Percentiles rank a stretch among this genome's conserved stretches.
Conservation (phyloP, 306 rosid species). For the Datisca glomerata region DNA sequence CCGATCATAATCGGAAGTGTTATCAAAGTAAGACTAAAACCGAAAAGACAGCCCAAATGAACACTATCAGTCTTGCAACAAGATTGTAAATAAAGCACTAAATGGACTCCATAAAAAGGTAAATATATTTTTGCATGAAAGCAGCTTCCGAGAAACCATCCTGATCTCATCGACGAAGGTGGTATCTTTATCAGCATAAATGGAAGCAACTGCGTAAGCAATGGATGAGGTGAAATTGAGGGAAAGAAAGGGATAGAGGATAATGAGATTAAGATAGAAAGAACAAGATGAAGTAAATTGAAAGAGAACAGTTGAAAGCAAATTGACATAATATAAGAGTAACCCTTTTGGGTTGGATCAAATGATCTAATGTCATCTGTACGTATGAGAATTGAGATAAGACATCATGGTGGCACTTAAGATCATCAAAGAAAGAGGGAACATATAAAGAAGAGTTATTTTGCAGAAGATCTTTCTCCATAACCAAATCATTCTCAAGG, state of each 20-base stretch:
- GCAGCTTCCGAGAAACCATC: background rate
- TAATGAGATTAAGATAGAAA: conserved; percentile 14
- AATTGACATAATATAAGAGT: background rate
- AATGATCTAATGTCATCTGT: no score
- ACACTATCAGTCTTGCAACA: background rate
- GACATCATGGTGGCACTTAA: background rate
- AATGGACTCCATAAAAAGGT: background rate
- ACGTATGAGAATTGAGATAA: no score
- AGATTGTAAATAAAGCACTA: background rate
- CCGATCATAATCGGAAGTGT: background rate
- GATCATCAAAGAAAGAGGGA: background rate
- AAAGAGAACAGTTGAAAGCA: background rate
- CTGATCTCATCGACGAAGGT: background rate
- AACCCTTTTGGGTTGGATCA: no score
- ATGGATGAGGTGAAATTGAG: conserved; percentile 10
- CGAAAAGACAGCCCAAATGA: background rate
- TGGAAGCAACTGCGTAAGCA: background rate
- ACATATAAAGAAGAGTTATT: background rate
- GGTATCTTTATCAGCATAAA: background rate
- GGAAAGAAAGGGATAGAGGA: conserved; percentile 12
- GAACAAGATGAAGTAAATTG: background rate
- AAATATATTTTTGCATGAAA: background rate
- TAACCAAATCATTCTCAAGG: background rate
- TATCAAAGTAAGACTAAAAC: no score
- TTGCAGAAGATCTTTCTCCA: background rate